Evolutionary conservation across 2,329 filamentous ascomycete genomes (phyloP).

Genomic region (Saccharata proteae): DNA sequence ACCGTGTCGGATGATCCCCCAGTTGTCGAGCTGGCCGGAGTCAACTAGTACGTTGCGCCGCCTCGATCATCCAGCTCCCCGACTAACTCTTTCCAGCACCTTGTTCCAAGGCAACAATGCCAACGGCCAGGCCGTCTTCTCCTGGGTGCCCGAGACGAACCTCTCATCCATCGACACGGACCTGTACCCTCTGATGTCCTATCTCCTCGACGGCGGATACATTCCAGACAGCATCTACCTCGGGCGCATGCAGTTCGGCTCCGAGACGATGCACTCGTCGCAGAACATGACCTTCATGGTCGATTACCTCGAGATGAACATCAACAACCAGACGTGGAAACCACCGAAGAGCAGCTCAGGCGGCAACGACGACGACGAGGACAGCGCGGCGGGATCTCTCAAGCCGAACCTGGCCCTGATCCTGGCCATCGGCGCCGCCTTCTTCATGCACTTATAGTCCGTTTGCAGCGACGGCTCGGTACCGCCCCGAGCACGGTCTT

Average conservation of each 20-base stretch:
- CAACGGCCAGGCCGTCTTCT: conserved; percentile 8
- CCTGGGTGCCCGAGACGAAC: conserved; percentile 6
- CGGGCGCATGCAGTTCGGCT: conserved; percentile 9
- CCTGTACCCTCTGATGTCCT: conserved; percentile 6
- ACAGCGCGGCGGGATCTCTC: too few species aligned
- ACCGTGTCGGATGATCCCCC: not conserved
- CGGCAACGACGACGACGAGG: too few species aligned
- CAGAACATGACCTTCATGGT: conserved; percentile 9
- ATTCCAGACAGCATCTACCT: conserved; percentile 5
- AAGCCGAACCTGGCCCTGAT: too few species aligned
- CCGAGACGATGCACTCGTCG: conserved; percentile 7
- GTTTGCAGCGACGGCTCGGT: too few species aligned
- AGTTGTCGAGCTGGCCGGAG: conserved; percentile 2
- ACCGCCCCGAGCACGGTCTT: too few species aligned
- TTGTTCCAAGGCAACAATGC: conserved; percentile 7
- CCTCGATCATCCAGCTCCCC: not conserved
- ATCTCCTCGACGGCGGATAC: conserved; percentile 2
- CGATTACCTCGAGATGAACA: conserved; percentile 3
- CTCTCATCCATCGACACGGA: conserved; percentile 6
- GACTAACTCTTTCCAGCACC: conserved; percentile 3
- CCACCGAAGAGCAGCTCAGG: too few species aligned
- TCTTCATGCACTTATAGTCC: too few species aligned
- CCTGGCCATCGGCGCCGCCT: too few species aligned
- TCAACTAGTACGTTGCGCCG: conserved; percentile 6
- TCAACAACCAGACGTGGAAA: conserved; percentile 3